These are phyloP conservation scores for Tolypocladium nubicola DNA, from an alignment of 2,329 filamentous ascomycete species.

Conservation along the genomic window DNA sequence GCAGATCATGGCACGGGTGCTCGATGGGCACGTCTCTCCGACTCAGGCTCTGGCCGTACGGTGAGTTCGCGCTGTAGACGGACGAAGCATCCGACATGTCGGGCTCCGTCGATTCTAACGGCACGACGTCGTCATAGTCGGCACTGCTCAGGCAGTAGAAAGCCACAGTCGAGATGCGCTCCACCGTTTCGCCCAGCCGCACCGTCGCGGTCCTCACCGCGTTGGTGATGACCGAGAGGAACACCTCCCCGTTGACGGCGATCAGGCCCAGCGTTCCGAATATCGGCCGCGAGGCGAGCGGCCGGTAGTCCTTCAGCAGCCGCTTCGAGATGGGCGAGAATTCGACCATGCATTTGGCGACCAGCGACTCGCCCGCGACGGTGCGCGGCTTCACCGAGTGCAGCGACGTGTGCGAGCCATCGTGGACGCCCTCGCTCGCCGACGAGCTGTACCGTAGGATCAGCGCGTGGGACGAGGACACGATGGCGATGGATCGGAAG, in stretches of 20 bases:
- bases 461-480: slow-evolving; percentile 67
- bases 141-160: slow-evolving; percentile 87
- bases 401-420: slow-evolving; percentile 47
- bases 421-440: slow-evolving; percentile 46
- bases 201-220: slow-evolving; percentile 71
- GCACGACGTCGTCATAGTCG: slow-evolving; percentile 70
- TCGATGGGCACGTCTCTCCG: slow-evolving; percentile 63
- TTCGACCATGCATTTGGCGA: slow-evolving; percentile 75
- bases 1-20: slow-evolving; percentile 81
- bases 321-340: slow-evolving; percentile 56
- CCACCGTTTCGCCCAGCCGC: slow-evolving; percentile 78
- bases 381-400: slow-evolving; percentile 33
- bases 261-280: slow-evolving; percentile 85
- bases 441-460: slow-evolving; percentile 71
- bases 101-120: slow-evolving; percentile 39
- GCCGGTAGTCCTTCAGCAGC: slow-evolving; percentile 66
- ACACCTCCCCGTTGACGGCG: slow-evolving; percentile 73
- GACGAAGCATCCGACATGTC: slow-evolving; percentile 37
- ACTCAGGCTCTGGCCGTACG: slow-evolving; percentile 36
- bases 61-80: slow-evolving; percentile 32
- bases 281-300: slow-evolving; percentile 61
- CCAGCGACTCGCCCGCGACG: slow-evolving; percentile 28
- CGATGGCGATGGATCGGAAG: slow-evolving; percentile 78
- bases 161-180: slow-evolving; percentile 76
- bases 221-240: slow-evolving; percentile 79